Evolutionary conservation across 2,329 filamentous ascomycete genomes (phyloP).

Genomic region (Penicillium sp.): DNA sequence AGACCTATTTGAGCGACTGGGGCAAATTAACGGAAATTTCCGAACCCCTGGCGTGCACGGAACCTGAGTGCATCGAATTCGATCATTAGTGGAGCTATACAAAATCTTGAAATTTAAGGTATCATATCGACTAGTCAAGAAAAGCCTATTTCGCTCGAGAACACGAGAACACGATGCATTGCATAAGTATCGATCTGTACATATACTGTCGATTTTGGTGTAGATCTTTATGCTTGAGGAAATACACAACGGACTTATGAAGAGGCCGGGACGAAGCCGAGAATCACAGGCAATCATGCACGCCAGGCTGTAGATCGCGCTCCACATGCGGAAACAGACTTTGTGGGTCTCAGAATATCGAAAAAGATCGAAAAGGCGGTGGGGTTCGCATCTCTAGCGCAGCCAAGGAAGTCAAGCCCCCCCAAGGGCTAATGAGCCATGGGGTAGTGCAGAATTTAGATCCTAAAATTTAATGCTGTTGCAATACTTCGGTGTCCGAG

Average conservation of each 20-base stretch:
- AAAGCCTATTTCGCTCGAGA: not conserved
- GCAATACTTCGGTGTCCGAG: not conserved
- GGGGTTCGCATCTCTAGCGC: constrained; percentile 2
- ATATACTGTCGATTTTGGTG: too few species aligned
- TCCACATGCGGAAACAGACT: not conserved
- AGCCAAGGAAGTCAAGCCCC: not conserved
- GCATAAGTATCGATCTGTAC: not conserved
- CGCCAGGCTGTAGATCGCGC: not conserved
- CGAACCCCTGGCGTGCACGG: not conserved
- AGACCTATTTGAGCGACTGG: not conserved
- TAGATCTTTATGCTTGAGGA: not conserved
- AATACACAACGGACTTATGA: not conserved
- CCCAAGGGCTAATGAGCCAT: not conserved
- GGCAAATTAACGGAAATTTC: not conserved
- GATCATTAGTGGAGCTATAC: not conserved
- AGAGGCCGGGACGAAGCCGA: not conserved
- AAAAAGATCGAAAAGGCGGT: not conserved
- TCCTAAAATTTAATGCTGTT: not conserved
- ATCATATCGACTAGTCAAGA: not conserved
- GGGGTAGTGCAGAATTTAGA: not conserved
- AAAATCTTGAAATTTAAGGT: not conserved
- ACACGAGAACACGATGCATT: not conserved
- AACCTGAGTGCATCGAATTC: not conserved
- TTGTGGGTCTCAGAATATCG: constrained; percentile 3
- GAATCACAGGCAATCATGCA: not conserved